Evolutionary conservation across 2,329 filamentous ascomycete species (phyloP).

Genomic region (Aspergillus sp.): DNA sequence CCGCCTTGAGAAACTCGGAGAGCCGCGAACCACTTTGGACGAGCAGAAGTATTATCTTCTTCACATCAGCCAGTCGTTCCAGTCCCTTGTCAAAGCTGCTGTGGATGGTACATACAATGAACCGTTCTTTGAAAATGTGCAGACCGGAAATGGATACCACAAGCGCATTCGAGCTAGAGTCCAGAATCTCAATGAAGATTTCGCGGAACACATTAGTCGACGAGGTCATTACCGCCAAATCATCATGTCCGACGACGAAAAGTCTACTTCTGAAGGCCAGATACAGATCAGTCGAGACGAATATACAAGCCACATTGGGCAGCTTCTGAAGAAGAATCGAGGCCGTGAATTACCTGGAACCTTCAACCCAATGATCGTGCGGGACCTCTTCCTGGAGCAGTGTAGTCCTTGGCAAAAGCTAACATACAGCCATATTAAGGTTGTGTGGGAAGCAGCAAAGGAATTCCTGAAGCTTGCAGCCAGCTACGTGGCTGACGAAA

Average conservation of each 20-base stretch:
- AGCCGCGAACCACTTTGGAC: conserved; percentile 14
- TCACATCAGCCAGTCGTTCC: conserved; percentile 32
- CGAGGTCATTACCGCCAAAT: conserved; percentile 8
- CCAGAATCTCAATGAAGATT: conserved; percentile 17
- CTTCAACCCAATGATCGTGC: conserved; percentile 53
- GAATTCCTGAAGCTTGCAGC: conserved; percentile 30
- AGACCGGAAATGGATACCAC: conserved; percentile 15
- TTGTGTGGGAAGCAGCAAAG: conserved; percentile 25
- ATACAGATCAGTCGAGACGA: conserved; percentile 20
- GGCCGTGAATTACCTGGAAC: conserved; percentile 53
- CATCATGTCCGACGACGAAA: not conserved
- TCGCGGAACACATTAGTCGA: conserved; percentile 10
- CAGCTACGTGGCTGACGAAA: conserved; percentile 30
- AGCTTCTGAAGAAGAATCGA: conserved; percentile 36
- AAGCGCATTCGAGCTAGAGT: conserved; percentile 27
- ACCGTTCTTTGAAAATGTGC: conserved; percentile 21
- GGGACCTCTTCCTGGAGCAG: conserved; percentile 54
- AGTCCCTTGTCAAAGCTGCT: conserved; percentile 26
- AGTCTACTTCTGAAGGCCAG: conserved; percentile 3
- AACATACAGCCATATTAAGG: conserved; percentile 27
- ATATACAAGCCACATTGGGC: conserved; percentile 35
- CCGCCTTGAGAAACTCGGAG: conserved; percentile 18
- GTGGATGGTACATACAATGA: conserved; percentile 28
- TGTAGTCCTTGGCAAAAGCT: conserved; percentile 46
- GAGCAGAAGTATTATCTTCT: conserved; percentile 22